Base-by-base conservation (phyloP, 1,284 basidiomycete genomes). In the Ustilago hordei region DNA sequence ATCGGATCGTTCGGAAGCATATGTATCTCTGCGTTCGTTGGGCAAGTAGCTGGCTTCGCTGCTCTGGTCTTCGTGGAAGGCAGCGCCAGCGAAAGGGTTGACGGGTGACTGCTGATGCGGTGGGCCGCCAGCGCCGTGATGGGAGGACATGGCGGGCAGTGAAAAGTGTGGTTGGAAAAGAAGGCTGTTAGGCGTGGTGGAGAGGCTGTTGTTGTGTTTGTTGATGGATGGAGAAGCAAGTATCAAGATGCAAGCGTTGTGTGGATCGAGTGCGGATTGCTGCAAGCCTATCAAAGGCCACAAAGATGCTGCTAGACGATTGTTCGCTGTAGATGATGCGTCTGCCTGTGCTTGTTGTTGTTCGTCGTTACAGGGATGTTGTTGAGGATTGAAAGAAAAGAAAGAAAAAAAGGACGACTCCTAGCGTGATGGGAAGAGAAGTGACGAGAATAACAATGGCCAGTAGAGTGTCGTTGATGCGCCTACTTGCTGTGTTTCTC, bases 11-110 rank as follows among this genome's bases (percentile, higher is more conserved):
- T 84, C 82, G 15, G 80, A 82, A 5, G 74, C 72, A 52, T 76
- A 84, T 13, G 82, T 84, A 45, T 84, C 81, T 52, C 82, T 69
- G 39, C 81, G 69, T 60, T 83, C 79, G 47, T 67, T 78, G 64
- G 78, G 78, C 34, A 78, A 77, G 67, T 75, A 80, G 73, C 75
- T 75, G 50, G 70, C 74, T 60, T 81, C 81, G 48, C 78, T 79
- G 55, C 66, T 69, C 28, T 75, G 69, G 52, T 83, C 81, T 57
- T 81, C 78, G 54, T 81, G 73, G 55, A 70, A 81, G 12, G 75
- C 72, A 55, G 78, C 75, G 52, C 80, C 81, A 9, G 78, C 80
- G 47, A 80, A 81, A 19, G 80, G 80, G 47, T 81, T 81, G 32
- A 55, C 34, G 12, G 76, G 71, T 38, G 76, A 77, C 55, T 70